phyloP scores from a whole-genome alignment of 495 filamentous ascomycete genomes.

The Sporormia fimetaria region DNA sequence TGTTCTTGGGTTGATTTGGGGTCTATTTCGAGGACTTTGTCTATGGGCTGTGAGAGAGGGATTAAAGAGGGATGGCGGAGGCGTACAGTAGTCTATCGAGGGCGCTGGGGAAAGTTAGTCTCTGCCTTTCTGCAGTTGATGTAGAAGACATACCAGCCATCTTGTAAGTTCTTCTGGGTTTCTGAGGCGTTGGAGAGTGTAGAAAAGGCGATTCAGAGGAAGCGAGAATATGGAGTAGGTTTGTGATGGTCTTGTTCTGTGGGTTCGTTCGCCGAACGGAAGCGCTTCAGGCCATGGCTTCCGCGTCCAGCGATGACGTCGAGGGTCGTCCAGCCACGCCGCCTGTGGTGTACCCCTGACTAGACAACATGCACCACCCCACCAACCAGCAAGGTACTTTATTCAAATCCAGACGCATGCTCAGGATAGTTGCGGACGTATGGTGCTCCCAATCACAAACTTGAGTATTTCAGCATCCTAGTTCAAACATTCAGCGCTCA shows the following conservation, averaged over 20 bases:
- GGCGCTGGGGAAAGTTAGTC: slow-evolving; percentile 20
- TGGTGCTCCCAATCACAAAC: no score
- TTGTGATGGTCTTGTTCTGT: background rate
- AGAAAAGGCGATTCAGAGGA: background rate
- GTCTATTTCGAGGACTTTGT: slow-evolving; percentile 60
- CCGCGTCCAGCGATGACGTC: background rate
- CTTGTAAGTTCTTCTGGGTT: no score
- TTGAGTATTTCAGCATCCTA: no score
- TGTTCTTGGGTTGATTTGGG: slow-evolving; percentile 66
- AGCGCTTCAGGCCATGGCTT: background rate
- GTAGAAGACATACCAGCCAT: slow-evolving; percentile 15
- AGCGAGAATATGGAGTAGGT: background rate
- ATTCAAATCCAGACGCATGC: no score
- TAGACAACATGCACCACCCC: no score
- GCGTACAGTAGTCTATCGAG: slow-evolving; percentile 27
- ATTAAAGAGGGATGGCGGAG: background rate
- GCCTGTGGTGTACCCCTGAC: background rate
- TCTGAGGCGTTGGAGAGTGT: background rate
- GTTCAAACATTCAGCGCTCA: no score
- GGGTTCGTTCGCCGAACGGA: background rate
- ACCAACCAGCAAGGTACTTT: no score
- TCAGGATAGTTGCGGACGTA: no score
- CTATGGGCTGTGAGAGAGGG: slow-evolving; percentile 5
- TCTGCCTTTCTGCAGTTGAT: background rate
- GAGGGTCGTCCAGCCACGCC: background rate